phyloP scores from a whole-genome alignment of 441 rosid genomes.

The Flueggea neowawraea region DNA sequence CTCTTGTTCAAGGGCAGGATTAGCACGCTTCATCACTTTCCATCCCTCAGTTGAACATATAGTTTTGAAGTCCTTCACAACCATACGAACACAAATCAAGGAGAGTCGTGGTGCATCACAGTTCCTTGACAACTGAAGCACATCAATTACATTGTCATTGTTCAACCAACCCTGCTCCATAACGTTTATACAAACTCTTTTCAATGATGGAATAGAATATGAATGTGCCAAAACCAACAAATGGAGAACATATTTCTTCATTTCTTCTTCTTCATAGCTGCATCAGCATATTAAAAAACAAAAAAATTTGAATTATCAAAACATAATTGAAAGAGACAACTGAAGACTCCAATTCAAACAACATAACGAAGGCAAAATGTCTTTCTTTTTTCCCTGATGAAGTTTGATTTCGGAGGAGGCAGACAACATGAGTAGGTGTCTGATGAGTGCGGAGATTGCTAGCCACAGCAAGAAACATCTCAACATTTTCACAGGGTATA shows the following conservation, averaged over 20 bases:
- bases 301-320: not conserved
- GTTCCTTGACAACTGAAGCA: slow-evolving; percentile 68
- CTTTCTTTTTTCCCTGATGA: no score
- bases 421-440: no score
- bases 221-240: slow-evolving; percentile 75
- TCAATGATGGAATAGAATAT: slow-evolving; percentile 64
- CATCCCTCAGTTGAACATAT: slow-evolving; percentile 77
- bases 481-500: no score
- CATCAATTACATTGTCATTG: slow-evolving; percentile 75
- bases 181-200: slow-evolving; percentile 48
- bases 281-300: slow-evolving; percentile 17
- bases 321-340: not conserved
- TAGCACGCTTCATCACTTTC: slow-evolving; percentile 65
- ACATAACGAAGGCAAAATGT: no score
- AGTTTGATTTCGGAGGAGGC: no score
- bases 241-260: slow-evolving; percentile 67
- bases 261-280: slow-evolving; percentile 75
- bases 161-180: slow-evolving; percentile 58
- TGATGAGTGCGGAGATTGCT: no score
- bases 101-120: slow-evolving; percentile 67
- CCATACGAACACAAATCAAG: slow-evolving; percentile 53
- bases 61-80: slow-evolving; percentile 68
- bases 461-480: no score
- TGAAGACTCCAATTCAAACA: no score
- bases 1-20: slow-evolving; percentile 77